A percentile compares a stretch with the other conserved stretches of the same genome.
phyloP scores from a whole-genome alignment of 1,284 basidiomycete genomes.

The Anthracocystis setariae region DNA sequence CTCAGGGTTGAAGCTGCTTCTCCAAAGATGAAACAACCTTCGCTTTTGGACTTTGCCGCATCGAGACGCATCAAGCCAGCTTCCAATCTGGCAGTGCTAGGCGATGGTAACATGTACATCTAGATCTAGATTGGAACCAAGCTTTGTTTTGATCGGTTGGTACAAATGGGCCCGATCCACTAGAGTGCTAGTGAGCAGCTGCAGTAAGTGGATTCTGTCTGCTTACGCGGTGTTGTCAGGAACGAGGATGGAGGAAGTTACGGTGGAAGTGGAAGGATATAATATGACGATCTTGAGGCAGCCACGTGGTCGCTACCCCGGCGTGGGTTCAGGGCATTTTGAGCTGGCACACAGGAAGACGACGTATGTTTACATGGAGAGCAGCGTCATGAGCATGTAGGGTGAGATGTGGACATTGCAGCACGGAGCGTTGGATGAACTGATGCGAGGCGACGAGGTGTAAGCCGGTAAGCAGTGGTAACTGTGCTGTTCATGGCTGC shows the following conservation, averaged over 20 bases:
- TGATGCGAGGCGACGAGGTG: too few species aligned
- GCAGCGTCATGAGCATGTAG: too few species aligned
- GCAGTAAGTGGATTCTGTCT: too few species aligned
- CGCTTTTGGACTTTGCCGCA: constrained; percentile 29
- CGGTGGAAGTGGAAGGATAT: too few species aligned
- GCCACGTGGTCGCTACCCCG: constrained; percentile 6
- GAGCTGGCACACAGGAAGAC: not conserved
- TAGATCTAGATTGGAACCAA: constrained; percentile 4
- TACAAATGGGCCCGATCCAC: not conserved
- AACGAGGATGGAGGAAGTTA: constrained; percentile 1
- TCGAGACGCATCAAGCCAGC: constrained; percentile 24
- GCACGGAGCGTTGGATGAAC: too few species aligned
- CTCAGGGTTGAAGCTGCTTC: not conserved
- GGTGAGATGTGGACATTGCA: too few species aligned
- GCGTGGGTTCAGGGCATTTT: not conserved
- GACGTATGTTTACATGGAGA: too few species aligned
- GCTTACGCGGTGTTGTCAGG: not conserved
- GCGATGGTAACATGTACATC: constrained; percentile 53
- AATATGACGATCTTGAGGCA: constrained; percentile 7
- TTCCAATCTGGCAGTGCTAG: constrained; percentile 27
- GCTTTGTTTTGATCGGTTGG: too few species aligned
- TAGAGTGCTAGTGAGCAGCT: not conserved
- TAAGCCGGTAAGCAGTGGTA: too few species aligned
- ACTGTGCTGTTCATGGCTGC: too few species aligned
- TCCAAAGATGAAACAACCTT: not conserved